Base-by-base conservation (phyloP, 1,284 basidiomycete species). In the Cerrena zonata region DNA sequence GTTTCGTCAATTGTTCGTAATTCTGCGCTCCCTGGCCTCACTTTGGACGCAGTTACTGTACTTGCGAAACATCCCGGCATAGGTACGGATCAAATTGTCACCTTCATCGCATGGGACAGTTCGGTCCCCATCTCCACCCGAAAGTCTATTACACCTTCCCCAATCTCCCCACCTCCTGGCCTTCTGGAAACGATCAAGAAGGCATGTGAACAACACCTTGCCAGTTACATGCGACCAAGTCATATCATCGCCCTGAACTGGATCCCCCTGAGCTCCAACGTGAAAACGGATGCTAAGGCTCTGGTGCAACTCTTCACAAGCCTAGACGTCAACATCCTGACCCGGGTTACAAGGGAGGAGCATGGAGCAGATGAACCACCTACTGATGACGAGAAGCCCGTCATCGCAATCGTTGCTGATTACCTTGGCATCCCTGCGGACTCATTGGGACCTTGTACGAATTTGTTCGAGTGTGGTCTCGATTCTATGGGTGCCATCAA, bases 151-250 rank as follows among this genome's bases (percentile, higher is more conserved):
- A 62, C 54, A 24, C 75, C 74, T 3, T 52, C 50, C 3, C 47
- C 71, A 15, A 46, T 63, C 21, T 1, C 52, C n/a, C 65, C 72
- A 3, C 65, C 68, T 5, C 46, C 53, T 7, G 65, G 63, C 0
- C 56, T 76, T 15, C 55, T 75, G 45, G 61, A 58, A 22, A 51
- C 56, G 24, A 68, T 78, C 46, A 67, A 63, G 44, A 53, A 48
- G 13, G 65, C 67, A 19, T 75, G 71, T 56, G 68, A 74, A 39
- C 52, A 56, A 21, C 72, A 75, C 56, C 64, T 78, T 1, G 71
- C 77, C 5, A 73, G 68, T 49, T 78, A 78, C 53, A 78, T 79
- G 76, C 69, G 76, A 7, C 76, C 76, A 12, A 71, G 72, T 49
- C 75, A 77, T 56, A 68, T 78, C 50, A 65, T 79, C 36, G 72